These are phyloP conservation scores for Fusarium cyanostomum DNA, from an alignment of 2,329 filamentous ascomycete genomes.

Conservation along the genomic window DNA sequence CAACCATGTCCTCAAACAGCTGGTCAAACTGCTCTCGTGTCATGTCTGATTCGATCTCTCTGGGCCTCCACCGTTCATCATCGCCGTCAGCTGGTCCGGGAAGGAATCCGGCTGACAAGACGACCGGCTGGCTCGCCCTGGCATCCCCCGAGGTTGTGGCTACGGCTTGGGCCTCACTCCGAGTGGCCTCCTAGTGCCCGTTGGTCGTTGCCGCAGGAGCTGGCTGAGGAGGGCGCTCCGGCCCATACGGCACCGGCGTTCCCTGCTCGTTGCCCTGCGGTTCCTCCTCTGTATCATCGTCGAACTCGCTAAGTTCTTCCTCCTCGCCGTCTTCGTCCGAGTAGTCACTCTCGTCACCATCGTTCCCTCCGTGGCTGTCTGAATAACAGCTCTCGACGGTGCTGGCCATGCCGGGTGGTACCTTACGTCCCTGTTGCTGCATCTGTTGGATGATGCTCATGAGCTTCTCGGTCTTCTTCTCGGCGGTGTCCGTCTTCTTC, in stretches of 20 bases:
- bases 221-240: slow-evolving; percentile 58
- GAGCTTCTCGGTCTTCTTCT: slow-evolving; percentile 88
- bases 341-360: slow-evolving; percentile 71
- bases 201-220: slow-evolving; percentile 52
- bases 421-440: slow-evolving; percentile 90
- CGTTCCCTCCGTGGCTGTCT: slow-evolving; percentile 58
- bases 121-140: not conserved
- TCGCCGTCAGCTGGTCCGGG: not conserved
- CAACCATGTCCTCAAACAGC: slow-evolving; percentile 19
- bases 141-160: slow-evolving; percentile 6
- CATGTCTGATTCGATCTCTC: slow-evolving; percentile 5
- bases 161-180: slow-evolving; percentile 23
- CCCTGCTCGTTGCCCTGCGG: slow-evolving; percentile 49
- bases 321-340: slow-evolving; percentile 71
- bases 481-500: slow-evolving; percentile 65
- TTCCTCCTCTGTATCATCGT: slow-evolving; percentile 68
- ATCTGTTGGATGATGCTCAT: slow-evolving; percentile 95
- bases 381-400: slow-evolving; percentile 69
- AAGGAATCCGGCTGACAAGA: not conserved
- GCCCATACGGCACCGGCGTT: slow-evolving; percentile 56
- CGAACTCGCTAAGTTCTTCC: slow-evolving; percentile 71
- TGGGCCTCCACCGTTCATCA: not conserved
- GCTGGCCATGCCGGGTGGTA: slow-evolving; percentile 69
- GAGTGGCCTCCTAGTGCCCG: slow-evolving; percentile 53
- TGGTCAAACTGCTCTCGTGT: slow-evolving; percentile 5